Evolutionary conservation across 164 flowering plant species (phyloP), one percentile per base, ranked within the genome.

Genomic region (Liriodendron chinense): DNA sequence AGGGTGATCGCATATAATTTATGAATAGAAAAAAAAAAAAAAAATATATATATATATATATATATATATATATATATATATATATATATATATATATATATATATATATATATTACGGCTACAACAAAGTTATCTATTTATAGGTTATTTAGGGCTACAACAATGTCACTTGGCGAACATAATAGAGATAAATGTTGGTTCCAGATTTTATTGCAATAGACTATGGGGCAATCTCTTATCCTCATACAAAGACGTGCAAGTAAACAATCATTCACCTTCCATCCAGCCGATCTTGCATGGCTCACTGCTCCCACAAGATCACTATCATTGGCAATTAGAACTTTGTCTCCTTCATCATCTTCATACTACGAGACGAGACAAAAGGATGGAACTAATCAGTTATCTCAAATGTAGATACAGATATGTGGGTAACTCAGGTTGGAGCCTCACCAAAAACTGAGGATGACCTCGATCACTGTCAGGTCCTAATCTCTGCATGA

Each of bases 291-390:
- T 84, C 95, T 86, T 61, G 99, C 95, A 80, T 92, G 91, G 80
- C 72, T 83, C 71, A 90, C 87, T 61, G 99, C 99, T 77, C 87
- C 88, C 77, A 83, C 48, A 72, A 96, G 92, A 84, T 96, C 99
- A 77, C 81, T 76, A 82, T 96, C 96, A 53, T 86, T 84, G 64
- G 95, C 66, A 76, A 96, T 92, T 57, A 96, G 74, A 66, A 96
- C 90, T 83, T 79, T 94, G 77, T 96, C 99, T 28, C 96, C 94
- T 83, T 96, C 99, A 79, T 96, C 99, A 77, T 96, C 99, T 84
- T 93, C 97, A 80, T 96, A 96, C 99, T 95, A 49, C 57, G 78
- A 71, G 61, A 76, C 64, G 28, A 74, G 78, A 72, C 7, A 72
- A 66, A 22, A 74, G 57, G 56, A 71, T 61, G 56, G 64, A 56